Evolutionary conservation across 352 stramenopile species (phyloP), one percentile per base, ranked within the genome.

Genomic region (Globisporangium rhizosaccharum): DNA sequence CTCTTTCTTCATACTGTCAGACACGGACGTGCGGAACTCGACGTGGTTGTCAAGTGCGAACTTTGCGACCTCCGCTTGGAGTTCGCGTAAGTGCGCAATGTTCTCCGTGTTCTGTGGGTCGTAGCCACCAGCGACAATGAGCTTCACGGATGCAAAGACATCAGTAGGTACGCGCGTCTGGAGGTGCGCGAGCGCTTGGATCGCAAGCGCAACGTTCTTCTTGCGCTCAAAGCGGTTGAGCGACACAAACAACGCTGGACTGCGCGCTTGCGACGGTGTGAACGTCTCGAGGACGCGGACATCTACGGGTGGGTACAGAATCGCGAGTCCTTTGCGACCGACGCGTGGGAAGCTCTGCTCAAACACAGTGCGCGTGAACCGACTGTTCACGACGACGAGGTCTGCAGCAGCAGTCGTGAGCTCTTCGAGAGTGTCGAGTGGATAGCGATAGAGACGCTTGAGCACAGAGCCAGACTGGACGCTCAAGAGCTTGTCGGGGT

Each of bases 221-320:
- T 99, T 99, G 15, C 96, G 82, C 75, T 99, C 97, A 62, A 98
- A 99, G 41, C 97, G 85, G 78, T 99, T 99, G 56, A 99, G 70
- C 30, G 96, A 99, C 20, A 99, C 85, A 59, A 99, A 96, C 9
- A 92, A 65, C 10, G 62, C 65, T 7, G 78, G 42, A 30, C 86
- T 63, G 37, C 75, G 75, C 1, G 67, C 60, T 10, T 72, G 67
- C n/a, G 63, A 61, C 15, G 75, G 57, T 8, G 23, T 44, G 57
- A 75, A 78, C 23, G 54, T 42, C 46, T 75, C 70, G 64, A 94
- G 88, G 8, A 76, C 79, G 4, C 77, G 76, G 11, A 96, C 79
- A 66, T 98, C 88, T 28, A 98, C 93, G 0, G 94, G 87, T 6
- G 96, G 96, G 77, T 99, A 98, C 18, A 99, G 71, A 10, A 99